Evolutionary conservation across 148 eudicot species (phyloP).

Genomic region (Gaultheria prostrata): DNA sequence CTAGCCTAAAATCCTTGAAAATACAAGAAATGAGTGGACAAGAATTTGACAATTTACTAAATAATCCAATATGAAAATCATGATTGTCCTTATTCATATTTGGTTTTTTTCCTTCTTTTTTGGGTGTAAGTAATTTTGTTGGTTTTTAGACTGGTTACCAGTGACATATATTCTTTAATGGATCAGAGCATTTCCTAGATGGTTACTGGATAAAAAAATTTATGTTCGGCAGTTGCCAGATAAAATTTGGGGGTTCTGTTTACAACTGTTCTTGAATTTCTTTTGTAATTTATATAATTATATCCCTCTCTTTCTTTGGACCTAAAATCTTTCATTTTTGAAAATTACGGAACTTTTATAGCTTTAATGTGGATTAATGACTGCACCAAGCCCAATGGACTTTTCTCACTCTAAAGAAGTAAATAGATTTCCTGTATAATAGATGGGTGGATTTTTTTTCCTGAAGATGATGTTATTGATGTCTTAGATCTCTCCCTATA

Average conservation of each 20-base stretch:
- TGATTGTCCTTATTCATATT: not conserved
- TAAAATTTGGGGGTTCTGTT: not conserved
- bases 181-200: too few species aligned
- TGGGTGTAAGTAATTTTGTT: too few species aligned
- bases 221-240: not conserved
- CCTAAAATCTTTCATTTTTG: not conserved
- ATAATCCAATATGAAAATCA: not conserved
- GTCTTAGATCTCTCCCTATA: not conserved
- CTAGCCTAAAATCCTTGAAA: not conserved
- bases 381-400: not conserved
- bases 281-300: not conserved
- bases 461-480: not conserved
- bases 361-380: not conserved
- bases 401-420: not conserved
- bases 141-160: too few species aligned
- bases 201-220: too few species aligned
- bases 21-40: not conserved
- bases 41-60: not conserved
- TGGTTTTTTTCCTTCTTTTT: too few species aligned
- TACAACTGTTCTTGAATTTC: not conserved
- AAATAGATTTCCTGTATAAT: not conserved
- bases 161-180: too few species aligned
- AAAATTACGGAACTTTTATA: not conserved
- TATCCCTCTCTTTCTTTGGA: not conserved
- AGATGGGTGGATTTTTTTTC: not conserved